Conservation (phyloP, 1,139 yeast genomes). For the Geotrichum aggregatum region DNA sequence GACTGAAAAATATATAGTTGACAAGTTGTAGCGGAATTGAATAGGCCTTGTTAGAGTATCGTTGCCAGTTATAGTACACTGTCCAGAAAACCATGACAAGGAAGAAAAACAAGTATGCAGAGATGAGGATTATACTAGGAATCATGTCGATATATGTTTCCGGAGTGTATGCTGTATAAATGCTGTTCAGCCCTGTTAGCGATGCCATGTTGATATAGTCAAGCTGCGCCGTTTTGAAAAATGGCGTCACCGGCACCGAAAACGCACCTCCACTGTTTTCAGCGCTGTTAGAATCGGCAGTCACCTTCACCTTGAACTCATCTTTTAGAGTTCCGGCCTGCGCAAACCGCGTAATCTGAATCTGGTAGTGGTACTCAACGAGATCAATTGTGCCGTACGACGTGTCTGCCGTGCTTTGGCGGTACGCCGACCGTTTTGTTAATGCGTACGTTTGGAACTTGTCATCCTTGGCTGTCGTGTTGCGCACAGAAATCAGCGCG, state of each 20-base stretch:
- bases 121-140: conserved; percentile 13
- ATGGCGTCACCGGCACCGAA: conserved; percentile 17
- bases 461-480: conserved; percentile 13
- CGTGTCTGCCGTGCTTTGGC: conserved; percentile 8
- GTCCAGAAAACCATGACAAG: neutral
- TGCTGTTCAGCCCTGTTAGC: conserved; percentile 3
- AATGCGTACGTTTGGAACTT: conserved; percentile 16
- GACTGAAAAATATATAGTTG: conserved; percentile 17
- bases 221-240: conserved; percentile 7
- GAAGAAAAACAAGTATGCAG: neutral
- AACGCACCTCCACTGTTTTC: neutral
- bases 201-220: conserved; percentile 19
- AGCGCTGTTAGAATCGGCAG: conserved; percentile 1
- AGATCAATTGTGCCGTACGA: conserved; percentile 16
- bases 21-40: conserved; percentile 15
- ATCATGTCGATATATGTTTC: conserved; percentile 19
- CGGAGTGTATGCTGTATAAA: conserved; percentile 11
- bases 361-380: conserved; percentile 18
- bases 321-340: conserved; percentile 6
- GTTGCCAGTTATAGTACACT: conserved; percentile 10
- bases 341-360: conserved; percentile 12
- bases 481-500: conserved; percentile 13
- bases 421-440: conserved; percentile 18
- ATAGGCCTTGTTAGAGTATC: conserved; percentile 13
- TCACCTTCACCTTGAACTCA: conserved; percentile 11